Percentiles rank a stretch among this genome's conserved stretches.
Conservation (phyloP, 2,329 filamentous ascomycete species). For the Chalaropsis thielavioides region DNA sequence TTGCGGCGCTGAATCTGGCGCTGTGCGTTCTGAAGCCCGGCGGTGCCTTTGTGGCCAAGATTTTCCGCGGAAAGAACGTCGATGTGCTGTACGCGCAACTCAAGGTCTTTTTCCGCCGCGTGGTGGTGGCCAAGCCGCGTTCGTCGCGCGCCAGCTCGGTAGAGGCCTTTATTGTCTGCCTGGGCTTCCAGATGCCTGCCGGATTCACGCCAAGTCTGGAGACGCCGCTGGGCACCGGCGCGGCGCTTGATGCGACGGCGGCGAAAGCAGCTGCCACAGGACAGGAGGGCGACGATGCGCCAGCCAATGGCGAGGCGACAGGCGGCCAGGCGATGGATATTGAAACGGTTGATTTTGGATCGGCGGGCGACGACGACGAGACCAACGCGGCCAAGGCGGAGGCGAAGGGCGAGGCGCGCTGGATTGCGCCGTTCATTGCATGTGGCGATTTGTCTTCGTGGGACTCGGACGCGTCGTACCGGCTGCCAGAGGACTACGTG, state of each 20-base stretch:
- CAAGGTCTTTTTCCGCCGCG: conserved; percentile 72
- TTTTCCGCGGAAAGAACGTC: conserved; percentile 90
- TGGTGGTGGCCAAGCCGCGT: conserved; percentile 83
- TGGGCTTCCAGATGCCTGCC: conserved; percentile 68
- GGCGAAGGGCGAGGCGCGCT: conserved; percentile 37
- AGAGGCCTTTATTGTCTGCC: conserved; percentile 91
- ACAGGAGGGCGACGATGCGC: conserved; percentile 28
- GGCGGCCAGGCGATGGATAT: conserved; percentile 11
- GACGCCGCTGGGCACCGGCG: conserved; percentile 54
- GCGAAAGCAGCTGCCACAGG: conserved; percentile 27
- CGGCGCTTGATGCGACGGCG: conserved; percentile 20
- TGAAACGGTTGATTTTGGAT: conserved; percentile 21
- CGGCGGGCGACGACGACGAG: conserved; percentile 8
- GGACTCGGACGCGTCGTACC: conserved; percentile 90
- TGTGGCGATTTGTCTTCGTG: conserved; percentile 90
- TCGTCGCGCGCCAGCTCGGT: conserved; percentile 93
- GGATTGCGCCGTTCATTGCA: conserved; percentile 94
- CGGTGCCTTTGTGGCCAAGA: conserved; percentile 95
- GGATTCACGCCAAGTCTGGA: conserved; percentile 65
- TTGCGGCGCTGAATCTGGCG: conserved; percentile 83
- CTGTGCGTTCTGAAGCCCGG: conserved; percentile 84
- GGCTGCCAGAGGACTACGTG: conserved; percentile 70
- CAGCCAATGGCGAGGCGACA: conserved; percentile 8
- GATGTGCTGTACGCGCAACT: conserved; percentile 89
- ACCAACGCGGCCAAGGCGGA: conserved; percentile 8